phyloP scores from a whole-genome alignment of 495 filamentous ascomycete species.

The Cairneyella variabilis region DNA sequence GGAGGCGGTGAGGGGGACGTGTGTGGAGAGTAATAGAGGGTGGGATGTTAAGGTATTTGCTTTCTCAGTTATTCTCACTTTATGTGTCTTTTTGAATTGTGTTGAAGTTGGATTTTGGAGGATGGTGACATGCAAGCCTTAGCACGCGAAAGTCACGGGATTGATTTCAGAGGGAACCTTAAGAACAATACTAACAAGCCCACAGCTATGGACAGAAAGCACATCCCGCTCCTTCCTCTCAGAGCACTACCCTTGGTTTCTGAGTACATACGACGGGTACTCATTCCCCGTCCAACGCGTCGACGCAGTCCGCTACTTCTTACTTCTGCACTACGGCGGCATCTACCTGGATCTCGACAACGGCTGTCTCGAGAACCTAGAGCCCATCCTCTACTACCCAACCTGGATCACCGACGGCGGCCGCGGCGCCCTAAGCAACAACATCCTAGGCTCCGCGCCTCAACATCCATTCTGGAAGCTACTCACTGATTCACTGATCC shows the following conservation, averaged over 20 bases:
- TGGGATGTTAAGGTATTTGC: conserved; percentile 79
- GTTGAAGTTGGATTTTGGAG: too few species aligned
- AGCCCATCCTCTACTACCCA: conserved; percentile 75
- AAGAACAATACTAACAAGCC: too few species aligned
- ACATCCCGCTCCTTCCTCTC: conserved; percentile 21
- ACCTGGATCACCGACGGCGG: too few species aligned
- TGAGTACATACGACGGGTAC: conserved; percentile 75
- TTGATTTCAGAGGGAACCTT: too few species aligned
- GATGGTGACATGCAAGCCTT: too few species aligned
- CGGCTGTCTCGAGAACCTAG: conserved; percentile 73
- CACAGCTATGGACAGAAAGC: conserved; percentile 10
- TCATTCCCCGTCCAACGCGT: conserved; percentile 75
- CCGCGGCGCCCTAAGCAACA: too few species aligned
- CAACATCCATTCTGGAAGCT: too few species aligned
- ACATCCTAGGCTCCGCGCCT: too few species aligned
- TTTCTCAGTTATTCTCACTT: too few species aligned
- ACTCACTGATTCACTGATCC: too few species aligned
- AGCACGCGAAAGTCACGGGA: too few species aligned
- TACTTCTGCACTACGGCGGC: conserved; percentile 76
- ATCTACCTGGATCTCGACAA: conserved; percentile 89
- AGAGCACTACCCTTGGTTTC: conserved; percentile 76
- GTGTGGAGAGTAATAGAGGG: conserved; percentile 65
- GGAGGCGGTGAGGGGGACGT: conserved; percentile 66
- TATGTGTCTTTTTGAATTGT: too few species aligned
- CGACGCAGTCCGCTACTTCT: conserved; percentile 80